Evolutionary conservation across 2,329 filamentous ascomycete species (phyloP), one percentile per base, ranked within the genome.

Genomic region (Talaromyces albobiverticillius): DNA sequence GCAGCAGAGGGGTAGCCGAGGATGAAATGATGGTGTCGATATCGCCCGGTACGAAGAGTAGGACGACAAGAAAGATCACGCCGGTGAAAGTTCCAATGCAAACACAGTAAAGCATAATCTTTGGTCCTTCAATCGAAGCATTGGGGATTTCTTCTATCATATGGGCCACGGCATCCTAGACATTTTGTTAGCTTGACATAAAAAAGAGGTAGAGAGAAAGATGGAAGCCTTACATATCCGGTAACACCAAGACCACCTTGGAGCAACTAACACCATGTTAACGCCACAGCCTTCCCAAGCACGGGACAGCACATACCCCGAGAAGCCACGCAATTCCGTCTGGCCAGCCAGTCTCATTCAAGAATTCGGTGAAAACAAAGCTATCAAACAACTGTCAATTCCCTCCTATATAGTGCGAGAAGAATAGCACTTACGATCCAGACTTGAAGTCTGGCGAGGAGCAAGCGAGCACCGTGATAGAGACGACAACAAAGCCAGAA

Each of bases 321-420:
- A 76, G 64, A 26, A 76, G 60, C 74, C 74, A 76, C 40, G 73
- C 71, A 59, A 88, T 66, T 0, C 85, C 85, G 68, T 88, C 83
- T 0, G 86, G 85, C 86, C 85, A 89, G 40, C 84, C 84, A 8
- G 82, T 84, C 45, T 80, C 67, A 60, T 90, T 90, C 65, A 87
- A 80, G 62, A 90, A 89, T 1, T 82, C 69, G 4, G 79, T 76
- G 59, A 87, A 89, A 10, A 89, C 69, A 52, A 71, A 71, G 25
- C 68, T 71, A 49, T 1, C 14, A 4, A 6, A 3, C 8, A 22
- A 64, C 26, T 65, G 60, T 38, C 32, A 1, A 22, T 23, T 20
- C 1, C 18, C 4, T 10, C 4, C 1, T n/a, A 2, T 16, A 8
- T 1, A 14, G 3, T 50, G 13, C n/a, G 10, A 45, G 6, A 4